phyloP scores from a whole-genome alignment of 1,284 basidiomycete genomes.

The Singerocomus inundabilis region DNA sequence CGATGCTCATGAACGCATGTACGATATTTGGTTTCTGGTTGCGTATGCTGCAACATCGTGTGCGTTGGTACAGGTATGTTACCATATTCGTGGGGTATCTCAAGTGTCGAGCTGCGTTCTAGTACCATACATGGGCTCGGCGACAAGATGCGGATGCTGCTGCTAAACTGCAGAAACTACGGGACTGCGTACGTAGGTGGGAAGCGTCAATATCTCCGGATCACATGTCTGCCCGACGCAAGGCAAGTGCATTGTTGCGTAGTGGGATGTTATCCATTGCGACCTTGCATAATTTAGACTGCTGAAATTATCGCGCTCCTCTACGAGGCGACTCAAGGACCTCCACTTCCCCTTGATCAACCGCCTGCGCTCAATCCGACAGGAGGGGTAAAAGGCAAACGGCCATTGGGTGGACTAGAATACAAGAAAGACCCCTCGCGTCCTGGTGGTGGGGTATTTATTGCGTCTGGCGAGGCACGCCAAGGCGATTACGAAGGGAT shows the following conservation, averaged over 20 bases:
- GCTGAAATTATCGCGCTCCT: constrained; percentile 89
- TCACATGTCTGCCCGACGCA: constrained; percentile 88
- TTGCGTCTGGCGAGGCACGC: constrained; percentile 56
- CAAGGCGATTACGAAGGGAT: constrained; percentile 56
- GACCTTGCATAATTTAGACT: constrained; percentile 53
- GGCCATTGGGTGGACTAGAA: constrained; percentile 53
- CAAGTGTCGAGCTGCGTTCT: constrained; percentile 15
- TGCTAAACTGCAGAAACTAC: constrained; percentile 71
- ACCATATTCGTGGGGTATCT: constrained; percentile 4
- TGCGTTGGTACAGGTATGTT: constrained; percentile 81
- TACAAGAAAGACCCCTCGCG: constrained; percentile 74
- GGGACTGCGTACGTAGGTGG: constrained; percentile 83
- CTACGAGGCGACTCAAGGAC: constrained; percentile 86
- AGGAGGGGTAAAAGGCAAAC: constrained; percentile 62
- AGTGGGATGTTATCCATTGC: constrained; percentile 22
- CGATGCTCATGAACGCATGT: constrained; percentile 72
- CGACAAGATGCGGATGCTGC: constrained; percentile 75
- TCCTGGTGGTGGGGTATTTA: constrained; percentile 82
- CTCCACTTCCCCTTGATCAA: constrained; percentile 52
- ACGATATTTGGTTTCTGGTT: constrained; percentile 86
- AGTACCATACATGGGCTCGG: constrained; percentile 93
- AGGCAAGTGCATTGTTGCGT: constrained; percentile 49
- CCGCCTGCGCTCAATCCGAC: constrained; percentile 70
- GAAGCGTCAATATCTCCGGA: constrained; percentile 77
- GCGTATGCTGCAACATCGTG: constrained; percentile 89